Evolutionary conservation across 75 land plant genomes (phyloP).

Genomic region (Picea sitchensis): DNA sequence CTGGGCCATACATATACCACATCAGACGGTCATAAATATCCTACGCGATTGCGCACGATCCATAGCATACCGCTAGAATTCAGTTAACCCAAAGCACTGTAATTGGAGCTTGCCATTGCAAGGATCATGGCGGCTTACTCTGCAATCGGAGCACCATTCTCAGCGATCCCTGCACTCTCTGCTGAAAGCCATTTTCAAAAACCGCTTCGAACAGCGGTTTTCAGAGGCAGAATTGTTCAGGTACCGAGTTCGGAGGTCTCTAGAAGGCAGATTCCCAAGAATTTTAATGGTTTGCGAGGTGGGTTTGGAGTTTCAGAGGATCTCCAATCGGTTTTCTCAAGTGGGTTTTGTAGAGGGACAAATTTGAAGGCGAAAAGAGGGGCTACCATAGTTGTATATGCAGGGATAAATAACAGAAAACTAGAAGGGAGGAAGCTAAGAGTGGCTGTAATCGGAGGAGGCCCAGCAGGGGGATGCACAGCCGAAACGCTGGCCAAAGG

Average conservation of each 20-base stretch:
- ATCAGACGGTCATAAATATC: too few relatives aligned
- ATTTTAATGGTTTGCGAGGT: not conserved
- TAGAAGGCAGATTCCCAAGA: not conserved
- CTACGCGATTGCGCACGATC: too few relatives aligned
- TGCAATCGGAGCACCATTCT: not conserved
- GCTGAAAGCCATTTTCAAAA: not conserved
- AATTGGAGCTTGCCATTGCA: too few relatives aligned
- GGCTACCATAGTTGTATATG: conserved; percentile 12
- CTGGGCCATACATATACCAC: too few relatives aligned
- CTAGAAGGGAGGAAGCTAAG: conserved; percentile 73
- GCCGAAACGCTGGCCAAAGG: conserved; percentile 85
- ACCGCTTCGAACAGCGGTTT: not conserved
- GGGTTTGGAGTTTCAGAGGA: not conserved
- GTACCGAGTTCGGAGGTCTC: not conserved
- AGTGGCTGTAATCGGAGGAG: conserved; percentile 93
- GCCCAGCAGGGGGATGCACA: conserved; percentile 92
- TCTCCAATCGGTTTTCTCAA: not conserved
- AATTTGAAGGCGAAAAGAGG: not conserved
- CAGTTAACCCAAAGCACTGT: too few relatives aligned
- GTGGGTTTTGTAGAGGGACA: not conserved
- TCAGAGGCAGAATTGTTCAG: not conserved
- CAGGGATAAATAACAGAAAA: conserved; percentile 27
- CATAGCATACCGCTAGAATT: too few relatives aligned
- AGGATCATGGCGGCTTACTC: not conserved
- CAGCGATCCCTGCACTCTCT: not conserved